Evolutionary conservation across 2,329 filamentous ascomycete species (phyloP), one percentile per base, ranked within the genome.

Genomic region (Sarocladium kiliense): DNA sequence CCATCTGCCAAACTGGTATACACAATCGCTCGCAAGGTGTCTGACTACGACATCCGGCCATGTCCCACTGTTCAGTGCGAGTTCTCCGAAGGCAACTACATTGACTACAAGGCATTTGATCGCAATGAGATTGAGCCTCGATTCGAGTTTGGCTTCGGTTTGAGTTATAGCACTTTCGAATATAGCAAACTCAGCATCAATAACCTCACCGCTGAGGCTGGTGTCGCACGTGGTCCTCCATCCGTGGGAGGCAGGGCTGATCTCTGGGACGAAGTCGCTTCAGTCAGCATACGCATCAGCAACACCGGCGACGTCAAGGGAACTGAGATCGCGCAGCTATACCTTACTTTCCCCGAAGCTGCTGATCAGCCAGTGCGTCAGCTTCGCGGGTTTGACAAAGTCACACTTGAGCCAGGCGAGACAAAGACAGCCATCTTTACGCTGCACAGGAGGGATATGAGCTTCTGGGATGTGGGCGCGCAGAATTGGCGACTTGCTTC

Each of bases 1-100:
- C 86, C 86, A 23, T 85, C 81, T 57, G 87, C 87, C 6, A 83
- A 86, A 60, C 74, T 90, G 10, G 86, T 86, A 3, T 89, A 89
- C 71, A 89, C 86, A n/a, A 81, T 88, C 61, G 84, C 85, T 18
- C 70, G 73, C 57, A 76, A 78, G 23, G 79, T 75, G 21, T 72
- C 67, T 36, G 74, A 76, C 67, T 75, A 75, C 66, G 74, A 74
- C 41, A 69, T 69, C 0, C 73, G 81, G 39, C 78, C 87, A 0
- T 86, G 87, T 57, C 71, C 72, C 2, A 67, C 68, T 1, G 71
- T 68, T 12, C 72, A 75, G 66, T 66, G 66, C 1, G 70, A 67
- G 64, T 88, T 87, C 66, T 74, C 76, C 25, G 84, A 87, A 68
- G 83, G 82, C 56, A 75, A 86, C 54, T 82, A 85, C 71, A 84